Conservation (phyloP, 2,329 filamentous ascomycete genomes). For the Cladobotryum protrusum region DNA sequence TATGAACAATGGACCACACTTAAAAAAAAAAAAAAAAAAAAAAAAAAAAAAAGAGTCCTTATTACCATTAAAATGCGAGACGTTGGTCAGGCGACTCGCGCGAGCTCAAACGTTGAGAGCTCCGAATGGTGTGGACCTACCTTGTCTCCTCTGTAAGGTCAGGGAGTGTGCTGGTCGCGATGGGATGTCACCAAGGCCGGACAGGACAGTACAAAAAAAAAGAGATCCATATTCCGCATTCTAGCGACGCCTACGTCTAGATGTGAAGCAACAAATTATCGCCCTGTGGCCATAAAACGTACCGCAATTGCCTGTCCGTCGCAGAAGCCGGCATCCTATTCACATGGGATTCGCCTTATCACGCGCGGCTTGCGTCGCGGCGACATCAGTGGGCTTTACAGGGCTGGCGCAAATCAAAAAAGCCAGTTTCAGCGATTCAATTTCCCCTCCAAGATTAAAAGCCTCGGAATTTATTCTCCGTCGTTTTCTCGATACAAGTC, state of each 20-base stretch:
- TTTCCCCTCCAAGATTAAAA: too few species aligned
- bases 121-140: constrained; percentile 4
- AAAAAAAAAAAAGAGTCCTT: constrained; percentile 2
- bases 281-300: constrained; percentile 11
- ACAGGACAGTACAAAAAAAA: not conserved
- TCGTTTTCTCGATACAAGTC: too few species aligned
- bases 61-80: constrained; percentile 11
- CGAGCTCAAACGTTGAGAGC: constrained; percentile 4
- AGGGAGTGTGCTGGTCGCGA: constrained; percentile 8
- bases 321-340: not conserved
- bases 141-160: constrained; percentile 12
- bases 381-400: too few species aligned
- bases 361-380: constrained; percentile 2
- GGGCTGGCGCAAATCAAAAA: too few species aligned
- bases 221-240: constrained; percentile 2
- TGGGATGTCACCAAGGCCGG: constrained; percentile 2
- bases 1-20: constrained; percentile 8
- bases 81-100: constrained; percentile 12
- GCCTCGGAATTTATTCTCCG: too few species aligned
- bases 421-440: too few species aligned
- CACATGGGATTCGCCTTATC: constrained; percentile 4
- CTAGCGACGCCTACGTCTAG: constrained; percentile 6
- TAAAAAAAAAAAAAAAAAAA: not conserved
- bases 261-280: constrained; percentile 9
- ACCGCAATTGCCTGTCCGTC: constrained; percentile 2